Base-by-base conservation (phyloP, 2,329 filamentous ascomycete species). In the Gliomastix tumulicola region DNA sequence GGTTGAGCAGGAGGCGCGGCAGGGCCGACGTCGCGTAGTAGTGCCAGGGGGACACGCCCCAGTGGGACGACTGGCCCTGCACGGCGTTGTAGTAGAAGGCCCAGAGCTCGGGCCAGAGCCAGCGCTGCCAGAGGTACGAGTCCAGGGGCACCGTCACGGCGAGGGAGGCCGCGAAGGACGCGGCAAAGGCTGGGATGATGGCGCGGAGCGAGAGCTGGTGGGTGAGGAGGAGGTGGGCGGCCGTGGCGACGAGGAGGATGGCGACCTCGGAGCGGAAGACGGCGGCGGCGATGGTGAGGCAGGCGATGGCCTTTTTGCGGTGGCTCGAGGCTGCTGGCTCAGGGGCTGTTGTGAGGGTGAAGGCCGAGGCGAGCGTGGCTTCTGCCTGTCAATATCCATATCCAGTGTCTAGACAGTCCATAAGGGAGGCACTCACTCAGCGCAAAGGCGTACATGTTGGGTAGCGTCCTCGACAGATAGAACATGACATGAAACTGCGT, bases 391-490 rank as follows among this genome's bases (percentile, higher is more conserved):
- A 19, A 28, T 36, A 18, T 25, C n/a, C 7, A 18, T 7, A 21
- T 13, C 17, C 17, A 23, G 34, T 21, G 13, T 13, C 15, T 34
- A 21, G 10, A 19, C 32, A 19, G 23, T n/a, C 23, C n/a, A n/a
- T n/a, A n/a, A 12, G 19, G 7, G 12, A 9, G 15, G 30, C 17
- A 70, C 81, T 60, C 68, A 90, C 83, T 87, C 40, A 96, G 64
- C 9, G 79, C 77, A 64, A 97, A 92, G 16, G 92, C 89, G 62
- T 96, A 94, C 84, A 94, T 95, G 57, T 98, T 98, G 3, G 92
- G 92, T 45, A 98, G 65, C 3, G 88, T 92, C 42, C 92, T 74
- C 13, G 88, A 92, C 12, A 89, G 83, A 65, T 98, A 98, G 61
- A 88, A 98, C 43, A 92, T 72, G 42, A 94, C 65, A 62, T 98